A percentile compares a stretch with the other conserved stretches of the same genome.
phyloP scores from a whole-genome alignment of 345 rosid genomes.

The Eucalyptus tenuipes region DNA sequence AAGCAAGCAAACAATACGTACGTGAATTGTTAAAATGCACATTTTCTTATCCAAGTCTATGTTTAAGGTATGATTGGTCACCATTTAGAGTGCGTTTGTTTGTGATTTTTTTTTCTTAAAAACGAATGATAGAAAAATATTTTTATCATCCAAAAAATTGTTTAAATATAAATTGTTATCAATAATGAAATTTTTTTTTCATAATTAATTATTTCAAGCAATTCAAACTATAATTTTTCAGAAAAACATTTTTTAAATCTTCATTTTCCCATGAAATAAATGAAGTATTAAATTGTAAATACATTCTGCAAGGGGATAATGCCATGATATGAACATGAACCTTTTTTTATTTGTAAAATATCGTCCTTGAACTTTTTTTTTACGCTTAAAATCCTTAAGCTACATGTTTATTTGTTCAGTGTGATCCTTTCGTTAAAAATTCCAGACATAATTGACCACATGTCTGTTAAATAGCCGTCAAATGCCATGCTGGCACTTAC shows the following conservation, averaged over 20 bases:
- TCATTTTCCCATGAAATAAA: neutral
- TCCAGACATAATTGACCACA: fast-evolving
- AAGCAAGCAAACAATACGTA: neutral
- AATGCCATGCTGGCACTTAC: neutral
- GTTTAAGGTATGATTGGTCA: neutral
- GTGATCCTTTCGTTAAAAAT: neutral
- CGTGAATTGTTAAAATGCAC: neutral
- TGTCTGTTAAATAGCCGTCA: no score
- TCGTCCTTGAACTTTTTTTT: neutral
- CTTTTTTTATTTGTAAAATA: neutral
- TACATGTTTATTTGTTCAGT: neutral
- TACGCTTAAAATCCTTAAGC: neutral
- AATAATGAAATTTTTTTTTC: neutral
- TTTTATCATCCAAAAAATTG: no score
- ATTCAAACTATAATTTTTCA: neutral
- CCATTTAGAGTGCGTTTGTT: neutral
- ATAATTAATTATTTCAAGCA: neutral
- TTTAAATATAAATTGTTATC: neutral
- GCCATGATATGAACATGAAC: neutral
- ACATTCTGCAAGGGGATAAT: neutral
- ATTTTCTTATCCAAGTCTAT: neutral
- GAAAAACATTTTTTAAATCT: neutral
- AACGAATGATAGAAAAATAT: neutral
- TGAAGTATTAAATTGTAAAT: neutral
- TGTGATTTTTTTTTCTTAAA: no score